Evolutionary conservation across 2,329 filamentous ascomycete genomes (phyloP), one percentile per base, ranked within the genome.

Genomic region (Verticillium tricorpus): DNA sequence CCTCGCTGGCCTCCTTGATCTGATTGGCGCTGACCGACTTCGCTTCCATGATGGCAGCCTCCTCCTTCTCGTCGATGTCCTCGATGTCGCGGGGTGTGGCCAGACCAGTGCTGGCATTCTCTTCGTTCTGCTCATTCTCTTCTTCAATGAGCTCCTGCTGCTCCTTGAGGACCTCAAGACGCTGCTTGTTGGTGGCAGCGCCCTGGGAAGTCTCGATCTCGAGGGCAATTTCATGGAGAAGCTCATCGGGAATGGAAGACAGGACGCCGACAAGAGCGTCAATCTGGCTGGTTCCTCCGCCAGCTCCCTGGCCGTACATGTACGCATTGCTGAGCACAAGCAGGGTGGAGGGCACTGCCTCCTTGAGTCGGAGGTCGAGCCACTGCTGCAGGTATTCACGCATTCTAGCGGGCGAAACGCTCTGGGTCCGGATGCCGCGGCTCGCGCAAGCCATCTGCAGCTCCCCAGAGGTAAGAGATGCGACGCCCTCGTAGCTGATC

Each of bases 171-270:
- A 99, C 95, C 81, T 99, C 95, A 52, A 99, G 89, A 74, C 95
- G 90, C 82, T 98, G 95, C 85, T 96, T 97, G 86, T 99, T 99
- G 67, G 95, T 99, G 28, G 95, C 95, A 12, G 93, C 94, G 64
- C 95, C 95, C 79, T 99, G 95, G 57, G 94, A 93, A 64, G 89
- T 96, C 83, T 97, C 92, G 11, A 99, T 93, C 80, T 99, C 95
- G 35, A 99, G 89, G 78, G 98, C 95, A 66, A 99, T 97, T 81
- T 99, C 95, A 82, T 99, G 95, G 91, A 96, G 99, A 50, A 99
- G 84, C 76, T 99, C 95, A 77, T 99, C 95, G 3, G 95, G 95
- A 65, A 99, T 98, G 64, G 91, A 93, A 50, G 92, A 96, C 50
- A 99, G 82, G 5, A 99, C 95, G 61, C 93, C 91, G 64, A 93